These are phyloP conservation scores for Sclerotinia sclerotiorum DNA, from an alignment of 2,329 filamentous ascomycete genomes.

Conservation along the genomic window DNA sequence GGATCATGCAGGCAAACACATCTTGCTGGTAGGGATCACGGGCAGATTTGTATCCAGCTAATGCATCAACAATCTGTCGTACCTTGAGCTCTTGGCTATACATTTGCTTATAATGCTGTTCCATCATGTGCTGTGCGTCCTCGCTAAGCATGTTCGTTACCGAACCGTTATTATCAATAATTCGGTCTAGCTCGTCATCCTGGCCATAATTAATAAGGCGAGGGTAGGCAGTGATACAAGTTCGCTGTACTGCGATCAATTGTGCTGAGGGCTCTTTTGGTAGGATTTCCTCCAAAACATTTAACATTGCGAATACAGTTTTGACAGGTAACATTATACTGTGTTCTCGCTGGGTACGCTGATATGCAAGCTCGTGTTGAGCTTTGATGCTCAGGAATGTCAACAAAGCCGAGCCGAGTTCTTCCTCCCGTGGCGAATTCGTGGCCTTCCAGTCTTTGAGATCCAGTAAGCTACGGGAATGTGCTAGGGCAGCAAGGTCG, in stretches of 20 bases:
- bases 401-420: slow-evolving; percentile 69
- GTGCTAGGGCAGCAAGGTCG: slow-evolving; percentile 81
- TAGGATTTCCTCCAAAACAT: slow-evolving; percentile 72
- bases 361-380: slow-evolving; percentile 72
- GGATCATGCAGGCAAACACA: slow-evolving; percentile 97
- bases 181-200: slow-evolving; percentile 77
- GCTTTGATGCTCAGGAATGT: slow-evolving; percentile 86
- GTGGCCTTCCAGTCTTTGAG: slow-evolving; percentile 77
- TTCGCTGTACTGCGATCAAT: slow-evolving; percentile 77
- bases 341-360: slow-evolving; percentile 59
- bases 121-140: slow-evolving; percentile 86
- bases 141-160: slow-evolving; percentile 78
- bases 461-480: slow-evolving; percentile 77
- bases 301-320: slow-evolving; percentile 77
- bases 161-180: slow-evolving; percentile 82
- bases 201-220: slow-evolving; percentile 88
- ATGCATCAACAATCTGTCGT: slow-evolving; percentile 77
- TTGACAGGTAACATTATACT: slow-evolving; percentile 80
- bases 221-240: slow-evolving; percentile 89
- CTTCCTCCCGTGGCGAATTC: slow-evolving; percentile 63
- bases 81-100: slow-evolving; percentile 89
- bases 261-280: slow-evolving; percentile 62
- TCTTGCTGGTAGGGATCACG: slow-evolving; percentile 84
- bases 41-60: slow-evolving; percentile 86
- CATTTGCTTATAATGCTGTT: slow-evolving; percentile 97